phyloP scores from a whole-genome alignment of 176 grass and related monocot species.

The Rhipidocladum racemiflorum region DNA sequence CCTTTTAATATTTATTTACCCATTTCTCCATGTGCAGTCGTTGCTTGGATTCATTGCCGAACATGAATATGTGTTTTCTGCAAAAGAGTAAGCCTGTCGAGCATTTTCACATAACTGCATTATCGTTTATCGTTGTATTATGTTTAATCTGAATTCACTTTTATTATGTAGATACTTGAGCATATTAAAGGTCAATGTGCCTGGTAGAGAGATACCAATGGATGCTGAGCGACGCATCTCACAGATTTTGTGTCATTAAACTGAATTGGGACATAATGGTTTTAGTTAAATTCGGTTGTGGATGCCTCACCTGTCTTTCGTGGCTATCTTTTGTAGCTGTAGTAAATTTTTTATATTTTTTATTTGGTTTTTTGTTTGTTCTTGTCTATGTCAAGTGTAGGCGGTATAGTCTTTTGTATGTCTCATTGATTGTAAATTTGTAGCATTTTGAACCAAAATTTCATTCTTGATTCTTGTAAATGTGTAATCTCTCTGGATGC shows the following conservation, averaged over 20 bases:
- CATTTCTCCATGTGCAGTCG: slow-evolving; percentile 46
- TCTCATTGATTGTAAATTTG: slow-evolving; percentile 23
- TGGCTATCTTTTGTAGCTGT: slow-evolving; percentile 3
- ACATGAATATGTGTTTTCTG: slow-evolving; percentile 77
- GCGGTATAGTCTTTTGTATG: slow-evolving; percentile 1
- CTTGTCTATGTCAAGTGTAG: background rate
- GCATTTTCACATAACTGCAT: background rate
- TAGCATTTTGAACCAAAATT: background rate
- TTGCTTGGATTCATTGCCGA: slow-evolving; percentile 83
- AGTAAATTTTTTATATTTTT: slow-evolving; percentile 8
- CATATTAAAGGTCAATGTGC: slow-evolving; percentile 73
- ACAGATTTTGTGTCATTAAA: slow-evolving; percentile 55
- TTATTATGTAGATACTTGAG: slow-evolving; percentile 56
- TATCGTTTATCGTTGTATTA: background rate
- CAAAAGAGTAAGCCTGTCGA: slow-evolving; percentile 61
- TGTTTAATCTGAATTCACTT: background rate
- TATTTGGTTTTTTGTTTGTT: background rate
- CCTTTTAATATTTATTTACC: slow-evolving; percentile 29
- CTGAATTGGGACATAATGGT: slow-evolving; percentile 1
- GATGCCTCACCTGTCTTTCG: background rate
- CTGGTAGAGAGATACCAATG: slow-evolving; percentile 80
- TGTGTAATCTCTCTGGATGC: background rate
- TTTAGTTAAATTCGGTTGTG: background rate
- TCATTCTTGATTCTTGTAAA: background rate
- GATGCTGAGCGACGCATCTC: slow-evolving; percentile 79